Percentiles rank a stretch among this genome's conserved stretches.
phyloP scores from a whole-genome alignment of 208 protist genomes.

The Naegleria lovaniensis region DNA sequence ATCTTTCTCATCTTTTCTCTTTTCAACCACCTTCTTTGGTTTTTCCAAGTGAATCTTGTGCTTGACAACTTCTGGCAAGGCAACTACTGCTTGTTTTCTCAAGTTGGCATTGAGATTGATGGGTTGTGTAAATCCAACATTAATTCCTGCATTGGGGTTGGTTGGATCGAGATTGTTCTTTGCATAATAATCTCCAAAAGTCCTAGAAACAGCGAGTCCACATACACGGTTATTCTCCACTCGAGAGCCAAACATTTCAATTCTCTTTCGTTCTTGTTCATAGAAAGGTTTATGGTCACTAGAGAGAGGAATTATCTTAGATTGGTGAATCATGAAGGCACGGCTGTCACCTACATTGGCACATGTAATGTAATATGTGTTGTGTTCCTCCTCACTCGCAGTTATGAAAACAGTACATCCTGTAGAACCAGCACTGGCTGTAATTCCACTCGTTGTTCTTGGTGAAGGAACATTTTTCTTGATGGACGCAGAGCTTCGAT shows the following conservation, averaged over 20 bases:
- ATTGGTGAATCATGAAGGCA: not conserved
- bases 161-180: not conserved
- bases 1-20: not conserved
- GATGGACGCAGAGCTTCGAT: not conserved
- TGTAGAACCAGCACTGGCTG: not conserved
- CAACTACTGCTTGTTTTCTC: not conserved
- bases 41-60: not conserved
- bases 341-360: not conserved
- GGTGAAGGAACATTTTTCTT: not conserved
- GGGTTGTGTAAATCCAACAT: not conserved
- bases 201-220: not conserved
- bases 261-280: not conserved
- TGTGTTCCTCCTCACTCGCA: not conserved
- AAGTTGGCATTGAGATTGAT: not conserved
- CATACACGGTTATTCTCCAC: not conserved
- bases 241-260: not conserved
- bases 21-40: not conserved
- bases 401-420: not conserved
- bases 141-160: not conserved
- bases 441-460: not conserved
- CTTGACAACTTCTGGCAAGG: not conserved
- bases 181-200: slow-evolving; percentile 10
- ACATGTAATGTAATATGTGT: not conserved
- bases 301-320: not conserved
- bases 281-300: not conserved